Evolutionary conservation across 495 filamentous ascomycete species (phyloP), one percentile per base, ranked within the genome.

Genomic region (Hyaloscypha variabilis): DNA sequence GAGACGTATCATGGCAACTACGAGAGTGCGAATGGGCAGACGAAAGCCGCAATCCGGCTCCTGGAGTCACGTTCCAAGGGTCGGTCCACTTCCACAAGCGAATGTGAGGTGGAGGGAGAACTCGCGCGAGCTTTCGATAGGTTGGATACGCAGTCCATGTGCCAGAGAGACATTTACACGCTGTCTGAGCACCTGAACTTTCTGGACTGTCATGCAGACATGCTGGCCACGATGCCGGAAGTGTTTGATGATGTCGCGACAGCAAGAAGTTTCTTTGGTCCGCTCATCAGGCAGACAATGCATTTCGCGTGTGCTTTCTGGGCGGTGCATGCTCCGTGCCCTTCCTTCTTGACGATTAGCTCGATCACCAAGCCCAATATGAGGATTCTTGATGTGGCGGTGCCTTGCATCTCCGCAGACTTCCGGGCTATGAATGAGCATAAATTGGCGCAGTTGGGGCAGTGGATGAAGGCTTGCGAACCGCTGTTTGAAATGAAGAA

Each of bases 261-360:
- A 17, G 6, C 39, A 17, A 46, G 39, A 17, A 14, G 17, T 8
- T 46, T 17, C 6, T 46, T 46, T 46, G 19, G 19, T 17, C 13
- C 19, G 39, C 11, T 46, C 4, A 1, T 2, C 39, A 17, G 39
- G 13, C 39, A 46, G 31, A 34, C 31, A 13, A 34, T 34, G 31
- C 31, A 34, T 34, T 34, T 34, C 13, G 31, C 31, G 31, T 34
- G 31, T 34, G 53, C 13, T 21, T 30, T n/a, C 19, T 56, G 19
- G 53, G 19, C 25, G 53, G 23, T 56, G 19, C 23, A 51, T 2
- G 3, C 58, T 52, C 24, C 5, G 25, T 21, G 39, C 54, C 76
- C 34, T 34, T 34, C 17, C n/a, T n/a, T n/a, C n/a, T n/a, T n/a
- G n/a, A n/a, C n/a, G n/a, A n/a, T n/a, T n/a, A n/a, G n/a, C n/a